A percentile compares a stretch with the other conserved stretches of the same genome.
Conservation (phyloP, 306 rosid species). For the Argentina anserina region DNA sequence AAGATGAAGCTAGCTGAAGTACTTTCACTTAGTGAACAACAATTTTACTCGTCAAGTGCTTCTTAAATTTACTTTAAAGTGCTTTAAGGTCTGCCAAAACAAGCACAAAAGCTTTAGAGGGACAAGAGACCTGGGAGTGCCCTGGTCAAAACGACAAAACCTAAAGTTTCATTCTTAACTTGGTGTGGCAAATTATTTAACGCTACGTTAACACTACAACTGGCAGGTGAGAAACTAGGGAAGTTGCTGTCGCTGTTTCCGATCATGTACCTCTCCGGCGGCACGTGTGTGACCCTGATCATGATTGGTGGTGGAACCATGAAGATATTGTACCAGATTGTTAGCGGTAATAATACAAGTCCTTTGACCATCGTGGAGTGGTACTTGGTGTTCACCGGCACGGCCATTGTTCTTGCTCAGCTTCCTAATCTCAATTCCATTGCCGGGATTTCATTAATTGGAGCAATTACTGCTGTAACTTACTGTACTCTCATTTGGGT, state of each 20-base stretch:
- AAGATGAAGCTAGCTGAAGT: background rate
- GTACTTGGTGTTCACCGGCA: constrained; percentile 54
- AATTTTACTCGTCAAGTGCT: too few relatives aligned
- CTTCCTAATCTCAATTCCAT: constrained; percentile 76
- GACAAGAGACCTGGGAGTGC: too few relatives aligned
- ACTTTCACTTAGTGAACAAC: too few relatives aligned
- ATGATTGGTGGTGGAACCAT: constrained; percentile 70
- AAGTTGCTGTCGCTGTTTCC: constrained; percentile 57
- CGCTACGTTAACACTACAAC: background rate
- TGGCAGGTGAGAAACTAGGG: constrained; percentile 64
- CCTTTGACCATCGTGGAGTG: constrained; percentile 48
- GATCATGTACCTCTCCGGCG: constrained; percentile 69
- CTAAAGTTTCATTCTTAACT: too few relatives aligned
- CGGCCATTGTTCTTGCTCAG: constrained; percentile 62
- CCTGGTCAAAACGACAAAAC: too few relatives aligned
- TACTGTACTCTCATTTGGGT: constrained; percentile 60
- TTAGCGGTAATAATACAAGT: constrained; percentile 28
- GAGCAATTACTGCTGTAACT: constrained; percentile 54
- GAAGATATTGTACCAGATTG: constrained; percentile 57
- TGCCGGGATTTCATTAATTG: constrained; percentile 61
- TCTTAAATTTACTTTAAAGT: too few relatives aligned
- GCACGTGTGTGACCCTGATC: constrained; percentile 70
- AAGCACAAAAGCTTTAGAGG: too few relatives aligned
- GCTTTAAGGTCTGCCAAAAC: too few relatives aligned
- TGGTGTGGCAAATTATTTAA: background rate